Conservation (phyloP, 192 early-diverging fungal genomes). For the Gryganskiella cystojenkinii region DNA sequence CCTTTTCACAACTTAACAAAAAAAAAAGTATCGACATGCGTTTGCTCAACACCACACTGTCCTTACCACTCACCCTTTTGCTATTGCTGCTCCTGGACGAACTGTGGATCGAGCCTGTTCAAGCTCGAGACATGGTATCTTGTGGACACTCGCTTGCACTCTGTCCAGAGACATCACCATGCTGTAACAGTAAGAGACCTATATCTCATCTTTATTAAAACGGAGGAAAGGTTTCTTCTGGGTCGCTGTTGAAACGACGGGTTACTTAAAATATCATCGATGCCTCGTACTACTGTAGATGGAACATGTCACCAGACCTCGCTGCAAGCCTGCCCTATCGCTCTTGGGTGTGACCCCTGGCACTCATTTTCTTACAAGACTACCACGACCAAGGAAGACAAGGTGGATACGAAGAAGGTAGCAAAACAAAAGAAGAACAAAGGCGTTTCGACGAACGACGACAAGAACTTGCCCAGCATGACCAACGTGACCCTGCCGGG, state of each 20-base stretch:
- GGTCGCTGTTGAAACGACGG: neutral
- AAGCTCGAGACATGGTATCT: conserved; percentile 2
- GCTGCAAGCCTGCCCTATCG: conserved; percentile 19
- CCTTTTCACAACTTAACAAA: conserved; percentile 20
- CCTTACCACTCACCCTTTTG: conserved; percentile 3
- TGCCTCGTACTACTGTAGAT: too few species aligned
- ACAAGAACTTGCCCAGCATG: neutral
- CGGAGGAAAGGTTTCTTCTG: neutral
- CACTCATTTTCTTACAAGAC: conserved; percentile 9
- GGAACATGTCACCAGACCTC: conserved; percentile 40
- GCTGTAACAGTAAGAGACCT: conserved; percentile 39
- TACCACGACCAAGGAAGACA: neutral
- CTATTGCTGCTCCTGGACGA: conserved; percentile 7
- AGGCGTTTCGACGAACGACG: neutral
- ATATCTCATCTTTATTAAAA: neutral
- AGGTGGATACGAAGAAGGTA: neutral
- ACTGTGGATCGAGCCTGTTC: conserved; percentile 15
- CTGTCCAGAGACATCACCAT: conserved; percentile 24
- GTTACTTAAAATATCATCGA: neutral
- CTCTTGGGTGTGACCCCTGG: conserved; percentile 30
- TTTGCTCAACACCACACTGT: neutral
- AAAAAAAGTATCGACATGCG: conserved; percentile 13
- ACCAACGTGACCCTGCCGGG: neutral
- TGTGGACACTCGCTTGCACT: conserved; percentile 20
- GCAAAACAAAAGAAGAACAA: neutral